A percentile compares a stretch with the other conserved stretches of the same genome.
These are phyloP conservation scores for Neurospora sp. DNA, from an alignment of 495 filamentous ascomycete genomes.

Conservation along the genomic window DNA sequence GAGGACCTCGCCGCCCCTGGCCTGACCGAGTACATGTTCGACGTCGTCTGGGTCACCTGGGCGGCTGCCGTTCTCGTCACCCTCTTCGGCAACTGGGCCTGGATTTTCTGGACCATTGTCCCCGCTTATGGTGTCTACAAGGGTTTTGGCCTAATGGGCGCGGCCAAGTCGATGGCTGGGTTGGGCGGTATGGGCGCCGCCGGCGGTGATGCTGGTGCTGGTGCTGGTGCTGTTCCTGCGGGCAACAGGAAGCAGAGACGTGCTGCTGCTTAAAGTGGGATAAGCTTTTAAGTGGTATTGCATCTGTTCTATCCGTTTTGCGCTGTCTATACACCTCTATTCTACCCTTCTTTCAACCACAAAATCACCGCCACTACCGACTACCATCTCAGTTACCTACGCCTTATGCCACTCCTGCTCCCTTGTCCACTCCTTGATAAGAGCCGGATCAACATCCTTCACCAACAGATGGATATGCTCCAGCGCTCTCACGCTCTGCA, in stretches of 20 bases:
- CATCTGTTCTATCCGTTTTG: neutral
- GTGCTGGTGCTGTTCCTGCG: slow-evolving; percentile 16
- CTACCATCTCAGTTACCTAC: neutral
- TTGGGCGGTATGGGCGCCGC: slow-evolving; percentile 26
- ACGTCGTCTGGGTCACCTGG: slow-evolving; percentile 89
- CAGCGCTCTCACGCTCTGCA: slow-evolving; percentile 76
- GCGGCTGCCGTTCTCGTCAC: slow-evolving; percentile 53
- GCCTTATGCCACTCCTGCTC: slow-evolving; percentile 27
- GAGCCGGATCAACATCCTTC: slow-evolving; percentile 46
- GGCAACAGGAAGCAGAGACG: slow-evolving; percentile 43
- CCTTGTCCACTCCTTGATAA: slow-evolving; percentile 53
- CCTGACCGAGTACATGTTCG: slow-evolving; percentile 95
- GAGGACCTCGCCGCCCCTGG: slow-evolving; percentile 85
- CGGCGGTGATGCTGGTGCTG: slow-evolving; percentile 12
- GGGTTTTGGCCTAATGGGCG: slow-evolving; percentile 55
- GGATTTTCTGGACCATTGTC: slow-evolving; percentile 64
- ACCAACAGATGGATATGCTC: slow-evolving; percentile 61
- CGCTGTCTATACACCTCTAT: neutral
- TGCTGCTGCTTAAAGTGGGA: slow-evolving; percentile 15
- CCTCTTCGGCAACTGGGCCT: slow-evolving; percentile 64
- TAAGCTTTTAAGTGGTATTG: neutral
- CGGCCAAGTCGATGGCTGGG: slow-evolving; percentile 57
- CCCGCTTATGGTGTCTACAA: slow-evolving; percentile 61
- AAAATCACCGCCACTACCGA: neutral
- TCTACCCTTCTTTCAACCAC: neutral